phyloP scores from a whole-genome alignment of 805 yeast genomes.

The Hanseniaspora guilliermondii region DNA sequence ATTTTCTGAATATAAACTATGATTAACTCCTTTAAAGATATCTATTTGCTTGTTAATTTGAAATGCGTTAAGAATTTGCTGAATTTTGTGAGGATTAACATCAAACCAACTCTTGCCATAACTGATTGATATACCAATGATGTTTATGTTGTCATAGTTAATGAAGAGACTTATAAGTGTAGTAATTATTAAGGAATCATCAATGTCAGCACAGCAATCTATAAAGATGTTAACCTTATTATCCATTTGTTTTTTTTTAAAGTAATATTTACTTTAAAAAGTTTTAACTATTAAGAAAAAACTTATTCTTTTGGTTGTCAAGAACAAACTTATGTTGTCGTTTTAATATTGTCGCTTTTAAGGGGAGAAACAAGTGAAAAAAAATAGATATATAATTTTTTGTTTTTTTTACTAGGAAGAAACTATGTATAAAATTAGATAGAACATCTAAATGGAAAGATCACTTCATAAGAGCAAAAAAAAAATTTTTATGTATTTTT shows the following conservation, averaged over 20 bases:
- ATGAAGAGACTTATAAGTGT: conserved; percentile 46
- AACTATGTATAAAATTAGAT: too few species aligned
- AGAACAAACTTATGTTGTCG: too few species aligned
- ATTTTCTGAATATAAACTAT: neutral
- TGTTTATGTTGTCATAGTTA: conserved; percentile 6
- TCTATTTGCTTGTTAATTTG: conserved; percentile 35
- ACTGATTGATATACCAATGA: conserved; percentile 62
- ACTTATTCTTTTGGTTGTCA: too few species aligned
- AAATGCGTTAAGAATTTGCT: conserved; percentile 57
- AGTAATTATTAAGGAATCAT: conserved; percentile 60
- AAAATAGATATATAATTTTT: too few species aligned
- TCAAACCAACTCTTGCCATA: conserved; percentile 55
- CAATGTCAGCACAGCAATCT: conserved; percentile 90
- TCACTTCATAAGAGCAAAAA: too few species aligned
- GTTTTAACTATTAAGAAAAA: too few species aligned
- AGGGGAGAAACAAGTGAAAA: too few species aligned
- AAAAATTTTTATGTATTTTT: too few species aligned
- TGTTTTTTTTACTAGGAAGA: too few species aligned
- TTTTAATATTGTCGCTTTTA: too few species aligned
- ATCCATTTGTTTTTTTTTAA: neutral
- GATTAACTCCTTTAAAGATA: conserved; percentile 52
- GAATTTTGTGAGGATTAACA: conserved; percentile 10
- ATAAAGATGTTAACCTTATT: conserved; percentile 55
- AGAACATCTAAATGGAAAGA: too few species aligned
- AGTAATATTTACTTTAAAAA: too few species aligned